Evolutionary conservation across 2,329 filamentous ascomycete species (phyloP).

Genomic region (Thielaviopsis euricoi): DNA sequence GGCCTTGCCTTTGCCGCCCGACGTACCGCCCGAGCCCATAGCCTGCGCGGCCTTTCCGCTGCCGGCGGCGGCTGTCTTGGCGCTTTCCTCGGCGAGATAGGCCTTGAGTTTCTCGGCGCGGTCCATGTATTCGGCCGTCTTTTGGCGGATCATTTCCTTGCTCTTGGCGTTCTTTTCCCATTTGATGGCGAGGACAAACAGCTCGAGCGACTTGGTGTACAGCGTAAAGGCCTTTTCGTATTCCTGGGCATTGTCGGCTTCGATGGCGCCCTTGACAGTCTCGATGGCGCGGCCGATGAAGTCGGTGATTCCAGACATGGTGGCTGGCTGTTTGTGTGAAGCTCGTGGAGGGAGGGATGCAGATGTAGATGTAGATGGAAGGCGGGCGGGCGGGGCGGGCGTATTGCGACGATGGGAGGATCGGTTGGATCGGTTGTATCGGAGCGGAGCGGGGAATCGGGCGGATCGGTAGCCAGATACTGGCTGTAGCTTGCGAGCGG

Average conservation of each 20-base stretch:
- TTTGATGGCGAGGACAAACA: conserved; percentile 97
- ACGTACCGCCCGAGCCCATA: conserved; percentile 56
- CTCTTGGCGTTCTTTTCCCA: conserved; percentile 98
- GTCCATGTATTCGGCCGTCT: conserved; percentile 95
- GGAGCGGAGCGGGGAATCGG: not conserved
- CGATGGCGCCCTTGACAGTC: conserved; percentile 93
- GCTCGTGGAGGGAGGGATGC: not conserved
- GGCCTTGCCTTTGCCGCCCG: conserved; percentile 41
- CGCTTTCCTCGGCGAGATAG: conserved; percentile 62
- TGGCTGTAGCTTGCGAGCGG: too few relatives aligned
- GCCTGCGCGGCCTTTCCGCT: conserved; percentile 32
- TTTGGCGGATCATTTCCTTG: conserved; percentile 93
- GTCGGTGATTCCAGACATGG: conserved; percentile 41
- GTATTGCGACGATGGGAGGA: not conserved
- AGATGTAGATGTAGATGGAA: too few relatives aligned
- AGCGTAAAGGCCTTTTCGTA: conserved; percentile 94
- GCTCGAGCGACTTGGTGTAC: conserved; percentile 89
- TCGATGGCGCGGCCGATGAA: conserved; percentile 95
- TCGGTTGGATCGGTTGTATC: not conserved
- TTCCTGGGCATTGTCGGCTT: conserved; percentile 84
- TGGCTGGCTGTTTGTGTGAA: not conserved
- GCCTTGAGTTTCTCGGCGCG: conserved; percentile 95
- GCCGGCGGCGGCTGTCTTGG: conserved; percentile 48
- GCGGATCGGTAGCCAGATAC: not conserved
- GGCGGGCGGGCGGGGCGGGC: not conserved